Conservation (phyloP, 768 basidiomycete genomes). For the Podaxis sp. region DNA sequence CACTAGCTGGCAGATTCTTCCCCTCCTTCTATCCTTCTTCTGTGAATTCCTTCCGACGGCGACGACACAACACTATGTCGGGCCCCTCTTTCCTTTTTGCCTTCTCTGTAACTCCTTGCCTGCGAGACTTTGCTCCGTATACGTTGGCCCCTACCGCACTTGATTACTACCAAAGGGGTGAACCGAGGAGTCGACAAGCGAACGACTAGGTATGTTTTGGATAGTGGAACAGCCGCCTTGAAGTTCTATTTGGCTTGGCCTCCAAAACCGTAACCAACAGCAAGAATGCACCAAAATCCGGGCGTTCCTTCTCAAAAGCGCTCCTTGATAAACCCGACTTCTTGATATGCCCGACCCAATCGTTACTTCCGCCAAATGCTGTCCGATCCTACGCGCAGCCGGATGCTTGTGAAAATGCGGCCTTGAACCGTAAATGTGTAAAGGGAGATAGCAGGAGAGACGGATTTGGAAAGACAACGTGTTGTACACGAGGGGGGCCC, state of each 20-base stretch:
- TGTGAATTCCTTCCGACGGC: constrained; percentile 2
- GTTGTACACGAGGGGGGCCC: constrained; percentile 16
- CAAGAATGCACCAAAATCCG: not conserved
- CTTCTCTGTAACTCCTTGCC: not conserved
- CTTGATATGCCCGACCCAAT: not conserved
- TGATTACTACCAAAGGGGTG: not conserved
- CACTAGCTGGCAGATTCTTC: not conserved
- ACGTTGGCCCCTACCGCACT: not conserved
- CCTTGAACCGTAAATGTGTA: constrained; percentile 1
- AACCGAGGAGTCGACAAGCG: not conserved
- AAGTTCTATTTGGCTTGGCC: not conserved
- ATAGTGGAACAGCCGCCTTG: not conserved
- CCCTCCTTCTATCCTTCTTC: constrained; percentile 10
- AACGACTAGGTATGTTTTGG: not conserved
- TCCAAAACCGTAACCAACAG: not conserved
- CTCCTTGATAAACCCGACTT: not conserved
- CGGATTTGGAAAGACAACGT: constrained; percentile 16
- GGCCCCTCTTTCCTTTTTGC: constrained; percentile 13
- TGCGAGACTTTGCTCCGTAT: constrained; percentile 1
- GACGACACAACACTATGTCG: not conserved
- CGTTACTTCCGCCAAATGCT: not conserved
- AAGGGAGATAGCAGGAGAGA: not conserved
- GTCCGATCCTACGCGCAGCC: not conserved
- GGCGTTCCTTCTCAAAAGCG: not conserved
- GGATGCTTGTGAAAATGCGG: not conserved